Evolutionary conservation across 768 basidiomycete species (phyloP).

Genomic region (Chalciporus sphaerocephalus): DNA sequence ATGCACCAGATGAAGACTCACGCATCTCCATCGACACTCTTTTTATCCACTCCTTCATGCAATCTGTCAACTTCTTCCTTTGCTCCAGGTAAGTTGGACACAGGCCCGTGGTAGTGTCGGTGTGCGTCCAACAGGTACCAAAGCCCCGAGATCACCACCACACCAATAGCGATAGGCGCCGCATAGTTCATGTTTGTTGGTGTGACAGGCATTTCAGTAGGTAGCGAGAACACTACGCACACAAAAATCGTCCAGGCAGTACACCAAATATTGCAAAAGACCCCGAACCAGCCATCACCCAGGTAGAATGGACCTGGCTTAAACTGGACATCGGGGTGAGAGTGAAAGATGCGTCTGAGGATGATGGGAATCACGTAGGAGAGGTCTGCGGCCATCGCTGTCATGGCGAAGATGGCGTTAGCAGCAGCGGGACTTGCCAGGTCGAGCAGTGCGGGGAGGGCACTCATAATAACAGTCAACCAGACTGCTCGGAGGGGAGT

Average conservation of each 20-base stretch:
- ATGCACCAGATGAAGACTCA: no score
- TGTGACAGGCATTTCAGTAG: constrained; percentile 47
- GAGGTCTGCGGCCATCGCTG: constrained; percentile 48
- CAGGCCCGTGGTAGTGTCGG: constrained; percentile 55
- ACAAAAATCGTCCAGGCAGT: constrained; percentile 45
- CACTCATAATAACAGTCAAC: constrained; percentile 41
- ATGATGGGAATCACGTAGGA: constrained; percentile 58
- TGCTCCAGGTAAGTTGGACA: constrained; percentile 40
- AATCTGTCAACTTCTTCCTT: not conserved
- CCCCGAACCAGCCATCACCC: constrained; percentile 46
- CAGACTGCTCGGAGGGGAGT: constrained; percentile 58
- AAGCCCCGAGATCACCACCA: constrained; percentile 28
- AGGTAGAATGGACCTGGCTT: constrained; percentile 60
- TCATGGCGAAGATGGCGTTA: constrained; percentile 56
- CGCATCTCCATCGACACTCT: not conserved
- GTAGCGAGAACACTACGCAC: constrained; percentile 46
- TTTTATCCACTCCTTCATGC: constrained; percentile 5
- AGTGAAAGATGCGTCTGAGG: constrained; percentile 45
- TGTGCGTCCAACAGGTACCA: constrained; percentile 56
- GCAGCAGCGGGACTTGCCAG: constrained; percentile 50
- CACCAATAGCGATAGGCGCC: constrained; percentile 29
- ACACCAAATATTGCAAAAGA: constrained; percentile 42
- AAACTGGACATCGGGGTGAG: constrained; percentile 57
- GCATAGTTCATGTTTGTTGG: constrained; percentile 51
- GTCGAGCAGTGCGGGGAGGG: constrained; percentile 46